A percentile compares a stretch with the other conserved stretches of the same genome.
phyloP scores from a whole-genome alignment of 148 eudicot genomes.

The Amaranthus cruentus region DNA sequence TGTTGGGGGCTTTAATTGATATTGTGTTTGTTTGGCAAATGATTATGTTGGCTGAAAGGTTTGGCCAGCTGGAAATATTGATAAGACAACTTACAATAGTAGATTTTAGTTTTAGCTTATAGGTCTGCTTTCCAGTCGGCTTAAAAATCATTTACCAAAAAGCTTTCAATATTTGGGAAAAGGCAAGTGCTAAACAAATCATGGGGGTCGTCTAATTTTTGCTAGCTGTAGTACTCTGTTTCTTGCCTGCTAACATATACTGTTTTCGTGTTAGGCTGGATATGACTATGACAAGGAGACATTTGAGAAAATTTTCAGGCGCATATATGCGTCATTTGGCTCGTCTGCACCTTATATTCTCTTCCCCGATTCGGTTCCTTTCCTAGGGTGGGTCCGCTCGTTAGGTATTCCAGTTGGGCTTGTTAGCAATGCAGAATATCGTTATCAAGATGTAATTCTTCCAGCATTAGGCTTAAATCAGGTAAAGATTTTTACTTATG shows the following conservation, averaged over 20 bases:
- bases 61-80: too few relatives aligned
- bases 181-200: not conserved
- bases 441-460: conserved; percentile 86
- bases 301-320: conserved; percentile 82
- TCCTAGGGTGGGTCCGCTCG: conserved; percentile 74
- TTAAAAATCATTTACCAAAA: too few relatives aligned
- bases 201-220: not conserved
- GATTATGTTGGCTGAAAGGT: too few relatives aligned
- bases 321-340: conserved; percentile 88
- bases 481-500: conserved; percentile 32
- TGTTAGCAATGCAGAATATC: conserved; percentile 96
- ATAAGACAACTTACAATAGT: too few relatives aligned
- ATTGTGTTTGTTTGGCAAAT: too few relatives aligned
- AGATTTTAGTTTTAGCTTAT: too few relatives aligned
- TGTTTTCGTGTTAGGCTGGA: conserved; percentile 65
- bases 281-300: conserved; percentile 92
- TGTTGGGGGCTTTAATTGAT: too few relatives aligned
- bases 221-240: not conserved
- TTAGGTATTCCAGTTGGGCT: conserved; percentile 72
- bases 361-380: conserved; percentile 83
- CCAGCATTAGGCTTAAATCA: conserved; percentile 79
- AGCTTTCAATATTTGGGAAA: not conserved
- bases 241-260: conserved; percentile 2
- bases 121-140: too few relatives aligned
- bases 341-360: conserved; percentile 83